phyloP scores from a whole-genome alignment of 345 rosid species.

The Citrus sinensis region DVS_A1.0 CM039163.1:43004501-43005000 shows the following conservation, averaged over 20 bases:
- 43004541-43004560: slow-evolving; percentile 80
- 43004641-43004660: slow-evolving; percentile 96
- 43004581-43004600: not conserved
- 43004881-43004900: slow-evolving; percentile 81
- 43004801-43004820: not conserved
- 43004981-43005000: slow-evolving; percentile 4
- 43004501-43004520: slow-evolving; percentile 85
- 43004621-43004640: slow-evolving; percentile 9
- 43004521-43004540: slow-evolving; percentile 86
- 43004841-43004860: slow-evolving; percentile 89
- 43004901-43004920: slow-evolving; percentile 75
- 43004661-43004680: slow-evolving; percentile 83
- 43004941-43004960: slow-evolving; percentile 10
- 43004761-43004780: not conserved
- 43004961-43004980: slow-evolving; percentile 21
- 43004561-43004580: slow-evolving; percentile 42
- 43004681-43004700: slow-evolving; percentile 94
- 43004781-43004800: not conserved
- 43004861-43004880: slow-evolving; percentile 84
- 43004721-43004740: not conserved
- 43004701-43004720: slow-evolving; percentile 50
- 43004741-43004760: not conserved
- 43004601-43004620: not conserved
- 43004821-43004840: slow-evolving; percentile 48
- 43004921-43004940: slow-evolving; percentile 32